Percentiles rank a stretch among this genome's conserved stretches.
phyloP scores from a whole-genome alignment of 306 rosid species.

The Arachis hypogaea region DNA sequence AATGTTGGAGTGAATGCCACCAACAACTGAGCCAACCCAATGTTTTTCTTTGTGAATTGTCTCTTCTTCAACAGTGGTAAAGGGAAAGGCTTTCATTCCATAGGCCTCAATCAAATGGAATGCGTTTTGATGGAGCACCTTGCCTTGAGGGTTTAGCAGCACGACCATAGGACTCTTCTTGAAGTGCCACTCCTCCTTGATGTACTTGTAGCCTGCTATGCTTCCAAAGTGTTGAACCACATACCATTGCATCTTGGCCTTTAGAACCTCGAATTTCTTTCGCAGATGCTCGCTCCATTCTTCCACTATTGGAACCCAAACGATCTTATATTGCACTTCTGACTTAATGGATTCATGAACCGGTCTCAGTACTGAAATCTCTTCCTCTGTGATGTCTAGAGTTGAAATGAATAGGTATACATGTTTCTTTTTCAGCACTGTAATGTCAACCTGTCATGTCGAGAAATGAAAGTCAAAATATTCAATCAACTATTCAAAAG shows the following conservation, averaged over 20 bases:
- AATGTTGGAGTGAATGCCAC: slow-evolving; percentile 25
- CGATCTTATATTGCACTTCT: slow-evolving; percentile 46
- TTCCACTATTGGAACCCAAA: slow-evolving; percentile 74
- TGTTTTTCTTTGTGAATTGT: not conserved
- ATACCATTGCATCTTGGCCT: slow-evolving; percentile 62
- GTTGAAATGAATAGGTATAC: slow-evolving; percentile 55
- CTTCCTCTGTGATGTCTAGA: slow-evolving; percentile 56
- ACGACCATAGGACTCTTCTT: slow-evolving; percentile 56
- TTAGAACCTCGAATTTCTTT: slow-evolving; percentile 57
- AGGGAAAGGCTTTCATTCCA: slow-evolving; percentile 62
- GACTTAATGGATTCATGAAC: slow-evolving; percentile 48
- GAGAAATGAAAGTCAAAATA: not conserved
- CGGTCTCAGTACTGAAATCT: slow-evolving; percentile 39
- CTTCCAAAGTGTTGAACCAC: slow-evolving; percentile 40
- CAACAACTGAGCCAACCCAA: slow-evolving; percentile 40
- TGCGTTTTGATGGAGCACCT: slow-evolving; percentile 54
- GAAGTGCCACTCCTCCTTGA: slow-evolving; percentile 66
- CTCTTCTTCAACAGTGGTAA: slow-evolving; percentile 16
- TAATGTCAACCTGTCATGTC: slow-evolving; percentile 41
- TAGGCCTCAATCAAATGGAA: slow-evolving; percentile 55
- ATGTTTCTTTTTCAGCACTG: slow-evolving; percentile 47
- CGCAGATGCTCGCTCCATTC: slow-evolving; percentile 48
- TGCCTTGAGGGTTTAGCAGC: slow-evolving; percentile 57
- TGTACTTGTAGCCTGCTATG: slow-evolving; percentile 52
- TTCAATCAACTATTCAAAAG: too few relatives aligned